A percentile compares a stretch with the other conserved stretches of the same genome.
Evolutionary conservation across 768 basidiomycete species (phyloP).

Genomic region (Suillus alpinus): DNA sequence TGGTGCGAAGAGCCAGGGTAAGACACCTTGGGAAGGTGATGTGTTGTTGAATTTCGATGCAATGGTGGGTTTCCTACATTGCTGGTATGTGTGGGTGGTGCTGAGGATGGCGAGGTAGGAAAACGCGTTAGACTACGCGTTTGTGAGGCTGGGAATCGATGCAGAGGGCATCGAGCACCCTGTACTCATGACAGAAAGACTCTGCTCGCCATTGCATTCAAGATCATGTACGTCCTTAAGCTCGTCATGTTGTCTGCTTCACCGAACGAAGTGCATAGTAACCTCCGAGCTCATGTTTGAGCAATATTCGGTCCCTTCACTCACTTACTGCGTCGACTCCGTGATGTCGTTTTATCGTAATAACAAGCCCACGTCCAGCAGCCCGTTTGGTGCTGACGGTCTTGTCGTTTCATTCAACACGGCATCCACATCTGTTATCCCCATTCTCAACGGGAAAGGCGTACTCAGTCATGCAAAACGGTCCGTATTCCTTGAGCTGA

Average conservation of each 20-base stretch:
- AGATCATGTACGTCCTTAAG: slow-evolving; percentile 61
- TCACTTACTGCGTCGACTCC: slow-evolving; percentile 87
- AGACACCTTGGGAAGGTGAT: slow-evolving; percentile 92
- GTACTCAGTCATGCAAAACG: slow-evolving; percentile 85
- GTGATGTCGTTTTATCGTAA: slow-evolving; percentile 93
- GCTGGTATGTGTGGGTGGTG: slow-evolving; percentile 1
- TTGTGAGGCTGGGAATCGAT: slow-evolving; percentile 83
- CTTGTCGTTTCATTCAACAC: slow-evolving; percentile 90
- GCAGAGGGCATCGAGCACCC: slow-evolving; percentile 77
- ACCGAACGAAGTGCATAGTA: slow-evolving; percentile 44
- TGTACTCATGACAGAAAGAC: slow-evolving; percentile 88
- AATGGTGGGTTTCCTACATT: slow-evolving; percentile 59
- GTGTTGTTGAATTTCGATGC: slow-evolving; percentile 89
- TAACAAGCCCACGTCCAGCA: slow-evolving; percentile 37
- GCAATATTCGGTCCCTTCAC: slow-evolving; percentile 79
- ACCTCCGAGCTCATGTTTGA: slow-evolving; percentile 98
- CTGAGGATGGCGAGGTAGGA: slow-evolving; percentile 54
- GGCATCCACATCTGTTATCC: slow-evolving; percentile 87
- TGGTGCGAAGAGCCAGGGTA: slow-evolving; percentile 72
- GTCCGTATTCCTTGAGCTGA: slow-evolving; percentile 37
- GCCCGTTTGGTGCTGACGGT: slow-evolving; percentile 62
- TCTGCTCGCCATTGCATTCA: slow-evolving; percentile 87
- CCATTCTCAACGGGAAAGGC: slow-evolving; percentile 78
- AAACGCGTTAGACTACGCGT: slow-evolving; percentile 89
- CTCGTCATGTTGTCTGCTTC: neutral